Percentiles rank a stretch among this genome's conserved stretches.
These are phyloP conservation scores for Thermomucor indicae-seudaticae DNA, from an alignment of 371 early-diverging fungal genomes.

Conservation along the genomic window DNA sequence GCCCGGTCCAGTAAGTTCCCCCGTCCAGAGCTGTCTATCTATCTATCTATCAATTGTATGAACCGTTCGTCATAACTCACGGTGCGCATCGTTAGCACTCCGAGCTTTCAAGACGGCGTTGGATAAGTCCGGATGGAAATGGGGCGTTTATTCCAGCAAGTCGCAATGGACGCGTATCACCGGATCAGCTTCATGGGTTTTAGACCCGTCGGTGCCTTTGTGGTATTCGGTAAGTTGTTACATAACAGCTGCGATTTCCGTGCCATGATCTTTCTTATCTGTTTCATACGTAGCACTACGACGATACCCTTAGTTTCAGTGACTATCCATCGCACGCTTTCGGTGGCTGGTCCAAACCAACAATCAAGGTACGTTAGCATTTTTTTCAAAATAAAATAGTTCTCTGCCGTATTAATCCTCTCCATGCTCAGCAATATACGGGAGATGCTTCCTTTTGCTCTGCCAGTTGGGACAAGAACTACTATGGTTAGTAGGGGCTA, in stretches of 20 bases:
- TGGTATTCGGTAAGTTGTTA: constrained; percentile 19
- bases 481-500: constrained; percentile 7
- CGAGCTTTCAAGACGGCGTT: constrained; percentile 12
- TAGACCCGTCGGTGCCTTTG: constrained; percentile 14
- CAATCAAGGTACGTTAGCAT: constrained; percentile 11
- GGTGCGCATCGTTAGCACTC: constrained; percentile 12
- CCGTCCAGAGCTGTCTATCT: no score
- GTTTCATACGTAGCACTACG: constrained; percentile 8
- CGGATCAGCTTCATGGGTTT: constrained; percentile 8
- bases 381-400: no score
- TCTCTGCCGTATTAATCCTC: neutral
- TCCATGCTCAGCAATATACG: constrained; percentile 13
- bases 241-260: neutral
- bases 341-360: constrained; percentile 22
- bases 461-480: constrained; percentile 17
- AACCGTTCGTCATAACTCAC: no score
- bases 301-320: constrained; percentile 8
- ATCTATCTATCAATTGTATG: no score
- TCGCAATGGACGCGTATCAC: constrained; percentile 19
- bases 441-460: constrained; percentile 12
- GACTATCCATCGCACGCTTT: constrained; percentile 16
- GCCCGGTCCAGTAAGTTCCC: constrained; percentile 9
- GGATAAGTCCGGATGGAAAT: constrained; percentile 14
- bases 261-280: neutral
- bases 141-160: constrained; percentile 17